Evolutionary conservation across 164 flowering plant species (phyloP).

Genomic region (Sedum album): DNA sequence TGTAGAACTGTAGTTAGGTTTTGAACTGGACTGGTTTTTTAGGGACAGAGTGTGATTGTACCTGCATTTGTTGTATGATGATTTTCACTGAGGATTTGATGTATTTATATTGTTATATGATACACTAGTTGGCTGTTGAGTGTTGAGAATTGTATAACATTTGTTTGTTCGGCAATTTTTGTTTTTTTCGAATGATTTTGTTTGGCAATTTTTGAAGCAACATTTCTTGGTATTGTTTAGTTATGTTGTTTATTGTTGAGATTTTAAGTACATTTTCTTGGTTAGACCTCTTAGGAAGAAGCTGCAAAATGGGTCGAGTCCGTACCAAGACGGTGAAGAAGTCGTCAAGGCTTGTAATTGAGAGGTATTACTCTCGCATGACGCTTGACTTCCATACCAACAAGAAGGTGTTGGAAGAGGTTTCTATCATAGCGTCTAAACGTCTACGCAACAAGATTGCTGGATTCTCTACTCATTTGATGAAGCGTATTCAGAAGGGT

Average conservation of each 20-base stretch:
- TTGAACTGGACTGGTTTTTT: no score
- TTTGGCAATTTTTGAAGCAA: no score
- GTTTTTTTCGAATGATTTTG: no score
- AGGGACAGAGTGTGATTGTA: no score
- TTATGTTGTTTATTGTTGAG: not conserved
- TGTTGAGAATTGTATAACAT: no score
- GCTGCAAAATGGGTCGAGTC: not conserved
- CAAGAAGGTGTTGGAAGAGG: not conserved
- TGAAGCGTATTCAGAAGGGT: not conserved
- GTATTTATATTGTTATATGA: no score
- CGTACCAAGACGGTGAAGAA: not conserved
- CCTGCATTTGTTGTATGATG: no score
- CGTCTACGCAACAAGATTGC: not conserved
- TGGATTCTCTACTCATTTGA: not conserved
- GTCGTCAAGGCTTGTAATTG: not conserved
- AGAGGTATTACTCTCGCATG: not conserved
- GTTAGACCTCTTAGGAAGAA: not conserved
- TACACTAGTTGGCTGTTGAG: no score
- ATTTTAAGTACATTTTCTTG: not conserved
- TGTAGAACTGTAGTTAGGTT: no score
- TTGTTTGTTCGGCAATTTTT: no score
- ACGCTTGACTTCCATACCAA: conserved; percentile 1
- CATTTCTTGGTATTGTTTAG: no score
- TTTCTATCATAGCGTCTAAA: not conserved
- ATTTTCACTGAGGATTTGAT: no score